Base-by-base conservation (phyloP, 176 grass and related monocot species). In the Themeda triandra region DNA sequence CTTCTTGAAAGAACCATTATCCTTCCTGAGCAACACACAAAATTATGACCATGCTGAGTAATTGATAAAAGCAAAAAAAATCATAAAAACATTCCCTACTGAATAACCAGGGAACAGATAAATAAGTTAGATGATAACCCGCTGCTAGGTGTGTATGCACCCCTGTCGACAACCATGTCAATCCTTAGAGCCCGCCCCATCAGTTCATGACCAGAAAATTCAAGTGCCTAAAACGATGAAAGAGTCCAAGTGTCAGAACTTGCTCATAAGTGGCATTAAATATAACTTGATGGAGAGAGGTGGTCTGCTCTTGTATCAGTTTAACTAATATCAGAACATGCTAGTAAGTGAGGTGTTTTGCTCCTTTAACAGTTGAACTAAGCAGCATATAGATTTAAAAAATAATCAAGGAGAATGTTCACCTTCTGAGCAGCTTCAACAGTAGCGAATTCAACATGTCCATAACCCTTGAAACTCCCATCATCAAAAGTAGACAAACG, bases 401-500 rank as follows among this genome's bases (percentile, higher is more conserved):
- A 3, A 19, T 48, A 76, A 67, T 25, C 4, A 63, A 68, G 60
- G 32, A 31, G 18, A 56, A 63, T 42, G 7, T 5, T 79, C 27
- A 97, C 94, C 88, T 94, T 97, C 31, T 87, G 49, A 87, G 90
- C 94, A 40, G 69, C 90, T 89, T 92, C 90, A 71, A 60, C 17
- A 31, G 92, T 87, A 24, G 90, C 75, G 51, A 97, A 97, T 87
- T 94, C 92, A 80, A 97, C 90, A 90, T 97, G 92, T 8, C 63
- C 90, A 87, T 67, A 97, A 23, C 94, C 94, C 78, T 59, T 94
- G 17, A 78, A 87, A 13, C 35, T 65, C 12, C 89, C 89, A 82
- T 94, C 90, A 14, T 85, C 86, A 42, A 40, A 39, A 12, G 69
- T 82, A 66, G 73, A 15, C 32, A 97, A 71, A 28, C 92, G 86